These are phyloP conservation scores for Acidiella bohemica DNA, from an alignment of 495 filamentous ascomycete species.

Conservation along the genomic window DNA sequence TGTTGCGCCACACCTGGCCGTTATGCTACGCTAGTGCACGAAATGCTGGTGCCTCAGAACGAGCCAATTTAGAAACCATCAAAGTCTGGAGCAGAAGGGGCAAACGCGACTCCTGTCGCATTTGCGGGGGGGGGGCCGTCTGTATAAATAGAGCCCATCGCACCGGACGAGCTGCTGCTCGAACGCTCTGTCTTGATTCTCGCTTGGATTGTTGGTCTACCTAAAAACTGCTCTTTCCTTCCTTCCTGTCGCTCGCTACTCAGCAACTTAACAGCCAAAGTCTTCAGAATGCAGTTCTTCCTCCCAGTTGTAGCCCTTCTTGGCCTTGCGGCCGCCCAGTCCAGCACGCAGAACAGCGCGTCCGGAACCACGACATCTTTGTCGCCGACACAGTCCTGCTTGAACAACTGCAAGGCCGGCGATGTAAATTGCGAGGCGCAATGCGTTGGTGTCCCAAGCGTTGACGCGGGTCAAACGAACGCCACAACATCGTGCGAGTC, in stretches of 20 bases:
- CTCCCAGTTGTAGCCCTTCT: not conserved
- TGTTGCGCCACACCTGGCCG: too few species aligned
- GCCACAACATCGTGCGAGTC: not conserved
- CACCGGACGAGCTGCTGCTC: too few species aligned
- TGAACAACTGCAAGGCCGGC: not conserved
- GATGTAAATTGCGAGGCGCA: slow-evolving; percentile 5
- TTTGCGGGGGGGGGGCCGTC: too few species aligned
- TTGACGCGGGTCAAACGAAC: slow-evolving; percentile 1
- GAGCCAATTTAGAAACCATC: too few species aligned
- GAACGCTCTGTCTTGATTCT: too few species aligned
- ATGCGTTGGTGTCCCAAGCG: slow-evolving; percentile 4
- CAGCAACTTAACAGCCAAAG: not conserved
- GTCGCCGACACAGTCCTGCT: not conserved
- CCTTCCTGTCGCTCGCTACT: not conserved
- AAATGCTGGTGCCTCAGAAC: too few species aligned
- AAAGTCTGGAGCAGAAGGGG: too few species aligned
- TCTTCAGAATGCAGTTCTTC: not conserved
- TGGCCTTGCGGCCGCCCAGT: not conserved
- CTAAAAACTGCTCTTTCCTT: too few species aligned
- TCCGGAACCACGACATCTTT: not conserved
- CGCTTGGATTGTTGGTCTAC: too few species aligned
- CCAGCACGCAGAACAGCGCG: not conserved
- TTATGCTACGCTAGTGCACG: too few species aligned
- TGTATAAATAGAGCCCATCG: too few species aligned
- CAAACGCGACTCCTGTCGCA: too few species aligned